Evolutionary conservation across 2,329 filamentous ascomycete genomes (phyloP).

Genomic region (Monilinia fructicola): DNA sequence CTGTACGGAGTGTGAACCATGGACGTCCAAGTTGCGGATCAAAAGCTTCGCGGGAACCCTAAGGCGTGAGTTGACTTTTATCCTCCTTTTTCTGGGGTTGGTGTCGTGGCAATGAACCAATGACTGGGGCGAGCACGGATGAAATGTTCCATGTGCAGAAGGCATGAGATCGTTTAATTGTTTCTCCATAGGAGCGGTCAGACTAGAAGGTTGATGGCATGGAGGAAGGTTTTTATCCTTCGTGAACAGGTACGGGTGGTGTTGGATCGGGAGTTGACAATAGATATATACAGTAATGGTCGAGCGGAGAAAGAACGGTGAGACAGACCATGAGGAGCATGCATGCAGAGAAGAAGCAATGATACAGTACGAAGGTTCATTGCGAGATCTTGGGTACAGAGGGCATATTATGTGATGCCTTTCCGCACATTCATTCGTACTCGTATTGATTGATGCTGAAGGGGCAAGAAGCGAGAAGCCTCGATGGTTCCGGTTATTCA

Average conservation of each 20-base stretch:
- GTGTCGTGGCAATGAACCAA: neutral
- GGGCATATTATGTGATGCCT: too few species aligned
- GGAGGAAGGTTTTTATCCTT: neutral
- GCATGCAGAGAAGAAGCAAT: too few species aligned
- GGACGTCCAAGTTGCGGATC: neutral
- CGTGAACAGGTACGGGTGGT: neutral
- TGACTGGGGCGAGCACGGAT: neutral
- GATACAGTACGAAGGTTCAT: neutral
- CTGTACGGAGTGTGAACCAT: neutral
- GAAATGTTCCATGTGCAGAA: neutral
- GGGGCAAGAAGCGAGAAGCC: neutral
- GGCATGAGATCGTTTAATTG: neutral
- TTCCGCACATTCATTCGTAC: too few species aligned
- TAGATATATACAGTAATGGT: neutral
- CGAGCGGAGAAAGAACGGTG: neutral
- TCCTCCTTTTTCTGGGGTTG: neutral
- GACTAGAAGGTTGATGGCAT: neutral
- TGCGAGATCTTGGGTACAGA: too few species aligned
- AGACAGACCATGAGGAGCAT: too few species aligned
- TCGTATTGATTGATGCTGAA: neutral
- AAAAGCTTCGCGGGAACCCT: neutral
- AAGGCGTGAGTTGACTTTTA: neutral
- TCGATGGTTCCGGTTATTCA: neutral
- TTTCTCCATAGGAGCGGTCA: slow-evolving; percentile 2
- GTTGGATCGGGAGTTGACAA: neutral